These are phyloP conservation scores for Hortaea werneckii DNA, from an alignment of 2,329 filamentous ascomycete genomes.

Conservation along the genomic window DNA sequence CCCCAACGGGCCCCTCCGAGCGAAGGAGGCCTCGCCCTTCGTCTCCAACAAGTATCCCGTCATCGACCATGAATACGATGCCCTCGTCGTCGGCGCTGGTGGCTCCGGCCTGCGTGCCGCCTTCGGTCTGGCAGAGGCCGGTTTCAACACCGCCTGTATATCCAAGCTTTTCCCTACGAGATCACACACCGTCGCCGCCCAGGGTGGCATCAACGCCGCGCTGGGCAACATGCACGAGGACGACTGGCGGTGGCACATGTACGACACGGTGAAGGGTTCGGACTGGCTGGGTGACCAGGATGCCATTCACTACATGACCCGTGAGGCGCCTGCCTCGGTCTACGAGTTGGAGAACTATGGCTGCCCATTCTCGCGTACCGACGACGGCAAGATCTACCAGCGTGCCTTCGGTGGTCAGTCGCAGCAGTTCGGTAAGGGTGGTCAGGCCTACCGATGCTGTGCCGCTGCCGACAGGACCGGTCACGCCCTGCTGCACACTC, in stretches of 20 bases:
- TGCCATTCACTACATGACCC: slow-evolving; percentile 97
- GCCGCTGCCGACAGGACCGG: slow-evolving; percentile 94
- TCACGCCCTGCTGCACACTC: slow-evolving; percentile 93
- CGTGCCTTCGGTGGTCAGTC: slow-evolving; percentile 97
- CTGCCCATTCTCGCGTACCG: slow-evolving; percentile 91
- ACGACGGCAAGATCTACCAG: slow-evolving; percentile 96
- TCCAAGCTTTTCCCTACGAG: slow-evolving; percentile 76
- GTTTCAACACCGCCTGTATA: slow-evolving; percentile 84
- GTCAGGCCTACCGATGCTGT: slow-evolving; percentile 94
- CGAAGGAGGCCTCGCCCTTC: slow-evolving; percentile 83
- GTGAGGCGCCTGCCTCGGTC: slow-evolving; percentile 82
- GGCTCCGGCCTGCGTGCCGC: slow-evolving; percentile 73
- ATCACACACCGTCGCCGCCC: slow-evolving; percentile 68
- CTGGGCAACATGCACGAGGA: slow-evolving; percentile 96
- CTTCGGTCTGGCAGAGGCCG: slow-evolving; percentile 77
- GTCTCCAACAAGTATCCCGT: slow-evolving; percentile 87
- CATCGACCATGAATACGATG: slow-evolving; percentile 99
- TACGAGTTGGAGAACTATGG: slow-evolving; percentile 96
- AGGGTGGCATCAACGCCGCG: slow-evolving; percentile 77
- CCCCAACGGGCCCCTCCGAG: slow-evolving; percentile 67
- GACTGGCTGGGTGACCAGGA: slow-evolving; percentile 98
- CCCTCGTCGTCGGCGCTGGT: slow-evolving; percentile 80
- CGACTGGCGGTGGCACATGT: slow-evolving; percentile 99
- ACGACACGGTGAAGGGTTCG: slow-evolving; percentile 95
- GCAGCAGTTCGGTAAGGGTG: slow-evolving; percentile 88